Base-by-base conservation (phyloP, 2,329 filamentous ascomycete species). In the Beauveria caledonica region DNA sequence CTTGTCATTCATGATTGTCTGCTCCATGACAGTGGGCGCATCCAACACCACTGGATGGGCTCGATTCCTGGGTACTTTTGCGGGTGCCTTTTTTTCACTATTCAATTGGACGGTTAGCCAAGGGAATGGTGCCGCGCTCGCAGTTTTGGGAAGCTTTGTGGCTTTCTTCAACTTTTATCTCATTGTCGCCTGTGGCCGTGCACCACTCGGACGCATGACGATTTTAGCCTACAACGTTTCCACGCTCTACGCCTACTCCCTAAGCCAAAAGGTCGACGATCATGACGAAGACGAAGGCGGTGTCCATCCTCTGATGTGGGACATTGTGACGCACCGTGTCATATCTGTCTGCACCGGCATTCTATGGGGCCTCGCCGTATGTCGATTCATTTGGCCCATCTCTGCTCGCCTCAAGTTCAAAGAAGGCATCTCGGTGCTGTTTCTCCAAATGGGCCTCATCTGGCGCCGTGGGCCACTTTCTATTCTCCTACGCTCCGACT, bases 161-260 rank as follows among this genome's bases (percentile, higher is more conserved):
- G 85, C 88, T 21, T 80, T 91, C 23, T 86, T 85, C 68, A 92
- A 88, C 65, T 94, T 93, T 68, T 94, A 90, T 71, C 86, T 96
- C 67, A 95, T 93, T 64, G 78, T 96, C 50, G 89, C 86, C 21
- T 83, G 84, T 66, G 85, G 86, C 25, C 91, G 91, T 71, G 90
- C 89, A 0, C 90, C 92, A 1, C 87, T 96, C 76, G 92, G 91
- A 45, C 85, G 92, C 51, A 96, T 95, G 71, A 93, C 94, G 63
- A 83, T 97, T 69, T 82, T 97, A 48, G 95, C 92, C 1, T 97
- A 96, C 78, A 97, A 97, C 69, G 85, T 97, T 25, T 92, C 89
- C 10, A 90, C 90, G 4, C 81, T 97, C 3, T 97, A 97, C 70
- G 90, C 91, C 5, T 97, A 96, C 73, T 91, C 88, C 54, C 80